phyloP scores from a whole-genome alignment of 768 basidiomycete genomes.

The Leccinum rimulosum region DNA sequence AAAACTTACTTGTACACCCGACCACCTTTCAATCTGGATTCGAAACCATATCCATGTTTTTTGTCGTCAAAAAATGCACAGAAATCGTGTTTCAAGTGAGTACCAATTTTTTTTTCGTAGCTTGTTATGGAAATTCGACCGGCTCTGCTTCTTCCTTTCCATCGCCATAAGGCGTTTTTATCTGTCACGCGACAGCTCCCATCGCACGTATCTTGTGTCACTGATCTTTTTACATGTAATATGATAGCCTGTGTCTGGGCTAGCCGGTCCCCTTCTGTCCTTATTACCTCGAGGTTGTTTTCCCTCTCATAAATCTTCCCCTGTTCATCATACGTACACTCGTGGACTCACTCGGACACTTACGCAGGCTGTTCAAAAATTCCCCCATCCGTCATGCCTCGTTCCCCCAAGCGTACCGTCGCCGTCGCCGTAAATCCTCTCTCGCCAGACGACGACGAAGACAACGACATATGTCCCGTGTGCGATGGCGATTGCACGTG shows the following conservation, averaged over 20 bases:
- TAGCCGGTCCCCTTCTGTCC: constrained; percentile 10
- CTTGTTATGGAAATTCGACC: constrained; percentile 27
- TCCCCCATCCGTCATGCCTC: constrained; percentile 62
- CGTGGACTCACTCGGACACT: constrained; percentile 19
- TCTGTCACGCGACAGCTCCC: constrained; percentile 36
- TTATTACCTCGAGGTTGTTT: constrained; percentile 16
- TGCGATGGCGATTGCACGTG: constrained; percentile 91
- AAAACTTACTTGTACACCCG: constrained; percentile 13
- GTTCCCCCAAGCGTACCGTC: constrained; percentile 69
- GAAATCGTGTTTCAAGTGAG: constrained; percentile 37
- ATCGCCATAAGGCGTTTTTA: constrained; percentile 28
- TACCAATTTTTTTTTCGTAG: constrained; percentile 16
- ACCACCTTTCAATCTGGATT: constrained; percentile 35
- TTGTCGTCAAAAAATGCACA: constrained; percentile 35
- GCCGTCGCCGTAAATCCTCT: constrained; percentile 40
- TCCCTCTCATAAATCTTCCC: constrained; percentile 25
- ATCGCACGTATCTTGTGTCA: constrained; percentile 30
- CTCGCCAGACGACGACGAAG: constrained; percentile 50
- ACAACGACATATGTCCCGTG: constrained; percentile 85
- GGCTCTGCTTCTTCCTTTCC: constrained; percentile 18
- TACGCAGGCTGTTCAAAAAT: constrained; percentile 43
- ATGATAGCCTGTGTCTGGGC: constrained; percentile 25
- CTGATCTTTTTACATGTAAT: constrained; percentile 40
- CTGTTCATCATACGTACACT: constrained; percentile 23
- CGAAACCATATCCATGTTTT: constrained; percentile 35